These are phyloP conservation scores for Podila horticola DNA, from an alignment of 192 early-diverging fungal species.

Conservation along the genomic window DNA sequence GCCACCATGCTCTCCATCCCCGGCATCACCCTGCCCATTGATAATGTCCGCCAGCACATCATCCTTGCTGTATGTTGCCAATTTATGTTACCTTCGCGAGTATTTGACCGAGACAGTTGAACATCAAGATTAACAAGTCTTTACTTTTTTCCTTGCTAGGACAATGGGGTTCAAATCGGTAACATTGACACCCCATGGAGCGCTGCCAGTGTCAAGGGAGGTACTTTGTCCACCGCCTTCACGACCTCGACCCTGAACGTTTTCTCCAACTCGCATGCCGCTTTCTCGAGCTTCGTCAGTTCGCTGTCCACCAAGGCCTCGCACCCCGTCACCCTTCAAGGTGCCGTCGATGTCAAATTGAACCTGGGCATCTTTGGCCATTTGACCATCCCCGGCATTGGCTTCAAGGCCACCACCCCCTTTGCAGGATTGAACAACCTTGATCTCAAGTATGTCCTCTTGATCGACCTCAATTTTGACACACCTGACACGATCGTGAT, in stretches of 20 bases:
- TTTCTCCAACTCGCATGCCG: constrained; percentile 21
- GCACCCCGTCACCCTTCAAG: constrained; percentile 21
- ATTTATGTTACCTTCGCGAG: not conserved
- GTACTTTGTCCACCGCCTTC: constrained; percentile 24
- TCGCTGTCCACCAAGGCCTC: constrained; percentile 17
- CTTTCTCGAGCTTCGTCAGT: constrained; percentile 28
- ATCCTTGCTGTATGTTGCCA: constrained; percentile 17
- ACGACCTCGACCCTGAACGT: constrained; percentile 29
- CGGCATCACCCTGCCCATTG: constrained; percentile 40
- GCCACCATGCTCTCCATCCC: constrained; percentile 52
- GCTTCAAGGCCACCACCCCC: constrained; percentile 20
- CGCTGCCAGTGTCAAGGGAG: constrained; percentile 16
- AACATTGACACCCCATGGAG: constrained; percentile 34
- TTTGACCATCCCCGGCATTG: constrained; percentile 9
- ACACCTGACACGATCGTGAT: not conserved
- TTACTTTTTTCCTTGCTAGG: constrained; percentile 7
- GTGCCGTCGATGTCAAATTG: constrained; percentile 15
- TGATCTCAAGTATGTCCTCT: constrained; percentile 5
- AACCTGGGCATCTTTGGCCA: constrained; percentile 18
- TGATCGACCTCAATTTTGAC: not conserved
- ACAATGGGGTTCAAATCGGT: constrained; percentile 32
- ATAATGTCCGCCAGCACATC: constrained; percentile 28
- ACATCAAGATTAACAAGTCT: no score
- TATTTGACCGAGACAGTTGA: not conserved
- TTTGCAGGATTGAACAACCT: constrained; percentile 14